phyloP scores from a whole-genome alignment of 208 protist species.

The Tritrichomonas musculus region DNA sequence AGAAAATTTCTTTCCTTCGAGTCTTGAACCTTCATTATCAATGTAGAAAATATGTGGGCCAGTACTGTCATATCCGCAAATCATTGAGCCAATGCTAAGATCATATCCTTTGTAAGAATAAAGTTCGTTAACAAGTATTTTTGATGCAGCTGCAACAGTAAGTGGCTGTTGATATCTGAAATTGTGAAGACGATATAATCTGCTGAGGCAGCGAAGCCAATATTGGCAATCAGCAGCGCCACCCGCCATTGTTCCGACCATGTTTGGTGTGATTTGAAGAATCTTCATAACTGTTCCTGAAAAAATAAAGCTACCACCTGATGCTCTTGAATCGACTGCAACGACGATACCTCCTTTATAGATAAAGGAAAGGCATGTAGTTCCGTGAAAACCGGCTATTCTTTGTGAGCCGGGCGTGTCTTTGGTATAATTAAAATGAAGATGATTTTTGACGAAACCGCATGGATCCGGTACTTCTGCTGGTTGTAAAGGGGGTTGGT shows the following conservation, averaged over 20 bases:
- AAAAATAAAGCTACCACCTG: conserved; percentile 91
- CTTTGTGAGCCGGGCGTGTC: neutral
- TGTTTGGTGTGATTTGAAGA: conserved; percentile 85
- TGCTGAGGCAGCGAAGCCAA: conserved; percentile 89
- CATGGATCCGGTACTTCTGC: neutral
- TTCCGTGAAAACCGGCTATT: conserved; percentile 69
- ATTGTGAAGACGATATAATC: conserved; percentile 4
- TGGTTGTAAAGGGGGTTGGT: neutral
- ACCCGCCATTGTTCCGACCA: conserved; percentile 98
- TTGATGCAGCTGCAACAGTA: conserved; percentile 91
- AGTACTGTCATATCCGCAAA: conserved; percentile 49
- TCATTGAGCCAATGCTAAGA: conserved; percentile 80
- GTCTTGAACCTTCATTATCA: conserved; percentile 94
- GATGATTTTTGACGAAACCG: conserved; percentile 16
- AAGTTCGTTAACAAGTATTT: conserved; percentile 97
- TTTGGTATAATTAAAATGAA: conserved; percentile 8
- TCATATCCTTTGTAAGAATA: conserved; percentile 92
- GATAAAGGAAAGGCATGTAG: conserved; percentile 95
- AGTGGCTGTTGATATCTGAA: conserved; percentile 38
- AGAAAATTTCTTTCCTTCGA: conserved; percentile 90
- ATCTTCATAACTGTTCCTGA: conserved; percentile 98
- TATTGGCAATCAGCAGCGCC: conserved; percentile 99
- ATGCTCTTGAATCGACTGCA: conserved; percentile 96
- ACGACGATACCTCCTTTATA: conserved; percentile 94
- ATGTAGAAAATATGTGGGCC: conserved; percentile 96